Base-by-base conservation (phyloP, 192 early-diverging fungal genomes). In the Backusella morwellensis region DNA sequence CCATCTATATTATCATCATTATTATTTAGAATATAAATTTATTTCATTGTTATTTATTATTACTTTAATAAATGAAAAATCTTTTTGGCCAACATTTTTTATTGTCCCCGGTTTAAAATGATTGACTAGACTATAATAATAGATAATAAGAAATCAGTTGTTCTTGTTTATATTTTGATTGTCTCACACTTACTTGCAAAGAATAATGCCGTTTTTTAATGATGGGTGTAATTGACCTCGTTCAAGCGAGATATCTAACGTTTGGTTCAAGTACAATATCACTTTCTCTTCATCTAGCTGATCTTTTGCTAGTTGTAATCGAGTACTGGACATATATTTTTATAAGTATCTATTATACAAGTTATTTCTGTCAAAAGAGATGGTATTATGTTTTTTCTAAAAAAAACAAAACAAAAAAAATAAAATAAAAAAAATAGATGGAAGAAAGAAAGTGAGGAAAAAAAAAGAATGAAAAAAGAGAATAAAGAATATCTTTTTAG, bases 51-150 rank as follows among this genome's bases (percentile, higher is more conserved):
- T 68, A 5, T 68, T 67, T 29, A 35, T 66, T 38, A 21, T 68
- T 68, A 72, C 70, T 44, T 72, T 72, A 44, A 72, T 32, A 50
- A 72, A 72, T 23, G 44, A 50, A 21, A 72, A 42, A 47, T 72
- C 41, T 34, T 72, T 72, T 29, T 72, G 38, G 9, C 70, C 70
- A 47, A 72, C 17, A 72, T 72, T 40, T 50, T 72, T 72, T 3
- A 72, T 42, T 32, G 41, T 72, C 21, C 70, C 70, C 29, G 70
- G 70, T 29, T 42, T 38, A 7, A 72, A 44, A 21, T 72, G 40
- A 52, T 72, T 72, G 15, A 72, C 44, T 14, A 72, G 70, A 47
- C 70, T 72, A 52, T 47, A 47, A 38, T 38, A 38, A 40, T 40
- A 11, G 38, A 71, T 6, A 68, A 68, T 3, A 5, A 68, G 36